These are phyloP conservation scores for Ogataea haglerorum DNA, from an alignment of 805 yeast species.

Conservation along the genomic window DNA sequence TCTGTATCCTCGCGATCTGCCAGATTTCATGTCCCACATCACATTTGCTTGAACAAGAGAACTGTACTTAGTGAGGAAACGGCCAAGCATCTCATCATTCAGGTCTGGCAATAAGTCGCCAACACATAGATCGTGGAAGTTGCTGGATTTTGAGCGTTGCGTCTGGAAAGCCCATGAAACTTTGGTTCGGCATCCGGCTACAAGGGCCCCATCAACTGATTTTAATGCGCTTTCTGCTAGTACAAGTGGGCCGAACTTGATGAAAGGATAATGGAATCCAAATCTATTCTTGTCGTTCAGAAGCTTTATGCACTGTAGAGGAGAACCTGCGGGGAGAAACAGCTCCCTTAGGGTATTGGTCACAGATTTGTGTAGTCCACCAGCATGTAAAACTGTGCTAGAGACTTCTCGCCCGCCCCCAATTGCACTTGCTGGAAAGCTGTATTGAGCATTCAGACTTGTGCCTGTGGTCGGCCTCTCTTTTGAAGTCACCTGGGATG, in stretches of 20 bases:
- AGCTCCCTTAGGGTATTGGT: slow-evolving; percentile 59
- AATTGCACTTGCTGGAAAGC: slow-evolving; percentile 60
- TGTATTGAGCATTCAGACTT: slow-evolving; percentile 5
- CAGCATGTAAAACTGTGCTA: slow-evolving; percentile 70
- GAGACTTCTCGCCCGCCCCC: slow-evolving; percentile 83
- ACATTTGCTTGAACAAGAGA: slow-evolving; percentile 81
- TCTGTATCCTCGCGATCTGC: slow-evolving; percentile 89
- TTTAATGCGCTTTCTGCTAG: slow-evolving; percentile 60
- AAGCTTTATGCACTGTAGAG: slow-evolving; percentile 63
- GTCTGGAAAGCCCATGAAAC: slow-evolving; percentile 86
- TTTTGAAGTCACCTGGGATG: no score
- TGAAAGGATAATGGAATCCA: slow-evolving; percentile 78
- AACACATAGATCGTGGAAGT: slow-evolving; percentile 69
- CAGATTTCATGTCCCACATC: slow-evolving; percentile 97
- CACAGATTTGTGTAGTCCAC: slow-evolving; percentile 63
- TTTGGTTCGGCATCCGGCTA: slow-evolving; percentile 54
- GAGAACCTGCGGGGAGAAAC: slow-evolving; percentile 52
- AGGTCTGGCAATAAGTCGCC: slow-evolving; percentile 85
- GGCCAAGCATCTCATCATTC: slow-evolving; percentile 66
- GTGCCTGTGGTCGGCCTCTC: slow-evolving; percentile 4
- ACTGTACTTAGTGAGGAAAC: slow-evolving; percentile 53
- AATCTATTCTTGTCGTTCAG: slow-evolving; percentile 71
- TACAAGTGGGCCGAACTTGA: slow-evolving; percentile 60
- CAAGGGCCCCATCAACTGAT: slow-evolving; percentile 51
- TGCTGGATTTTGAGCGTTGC: slow-evolving; percentile 56